These are phyloP conservation scores for Psilocybe sp. DNA, from an alignment of 768 basidiomycete genomes.

Conservation along the genomic window DNA sequence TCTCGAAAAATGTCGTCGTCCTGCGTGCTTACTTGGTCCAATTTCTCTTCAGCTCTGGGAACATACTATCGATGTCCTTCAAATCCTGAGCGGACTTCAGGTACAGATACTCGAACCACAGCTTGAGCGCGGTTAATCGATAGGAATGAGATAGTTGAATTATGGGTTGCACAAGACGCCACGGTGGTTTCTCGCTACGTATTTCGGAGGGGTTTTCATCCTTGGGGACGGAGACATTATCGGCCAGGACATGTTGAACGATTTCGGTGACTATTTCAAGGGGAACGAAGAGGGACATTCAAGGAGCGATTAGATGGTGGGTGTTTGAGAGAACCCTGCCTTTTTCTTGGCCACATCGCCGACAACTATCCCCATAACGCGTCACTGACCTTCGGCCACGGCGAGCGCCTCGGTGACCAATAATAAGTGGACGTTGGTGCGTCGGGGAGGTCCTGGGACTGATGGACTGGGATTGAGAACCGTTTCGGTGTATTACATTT, in stretches of 20 bases:
- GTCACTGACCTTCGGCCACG: no score
- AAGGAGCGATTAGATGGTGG: no score
- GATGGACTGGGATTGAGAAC: no score
- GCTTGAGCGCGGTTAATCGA: constrained; percentile 23
- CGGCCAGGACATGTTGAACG: constrained; percentile 18
- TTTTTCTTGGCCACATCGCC: no score
- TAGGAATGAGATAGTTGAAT: constrained; percentile 27
- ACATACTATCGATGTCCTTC: constrained; percentile 14
- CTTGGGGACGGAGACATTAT: constrained; percentile 4
- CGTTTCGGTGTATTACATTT: no score
- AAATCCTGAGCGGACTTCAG: constrained; percentile 22
- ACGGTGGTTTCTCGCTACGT: constrained; percentile 19
- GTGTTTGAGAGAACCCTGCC: no score
- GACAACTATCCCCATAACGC: no score
- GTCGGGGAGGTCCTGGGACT: no score
- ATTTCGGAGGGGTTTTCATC: constrained; percentile 9
- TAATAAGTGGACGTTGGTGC: not conserved
- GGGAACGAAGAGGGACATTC: constrained; percentile 18
- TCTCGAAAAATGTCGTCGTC: constrained; percentile 1
- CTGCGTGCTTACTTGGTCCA: constrained; percentile 19
- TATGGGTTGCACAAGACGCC: constrained; percentile 24
- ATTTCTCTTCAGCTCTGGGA: constrained; percentile 20
- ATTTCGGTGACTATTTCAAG: constrained; percentile 33
- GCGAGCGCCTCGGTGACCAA: no score
- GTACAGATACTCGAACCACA: constrained; percentile 32